These are phyloP conservation scores for Bacidia rubella DNA, from an alignment of 495 filamentous ascomycete species.

Conservation along the genomic window DNA sequence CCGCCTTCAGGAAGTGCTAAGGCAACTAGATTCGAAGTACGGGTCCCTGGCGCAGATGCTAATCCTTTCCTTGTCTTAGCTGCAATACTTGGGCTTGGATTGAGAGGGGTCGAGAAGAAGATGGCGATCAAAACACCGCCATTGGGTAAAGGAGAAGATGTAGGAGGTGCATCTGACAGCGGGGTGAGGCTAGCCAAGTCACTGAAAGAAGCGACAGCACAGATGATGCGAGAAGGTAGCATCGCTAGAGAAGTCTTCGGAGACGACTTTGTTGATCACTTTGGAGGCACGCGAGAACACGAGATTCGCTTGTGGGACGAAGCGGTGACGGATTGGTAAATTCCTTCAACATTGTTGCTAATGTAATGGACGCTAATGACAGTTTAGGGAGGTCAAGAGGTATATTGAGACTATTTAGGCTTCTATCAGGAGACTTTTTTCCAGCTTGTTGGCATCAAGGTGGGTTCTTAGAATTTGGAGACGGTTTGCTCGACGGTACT, in stretches of 20 bases:
- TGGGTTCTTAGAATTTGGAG: no score
- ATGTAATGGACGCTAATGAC: constrained; percentile 4
- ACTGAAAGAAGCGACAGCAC: constrained; percentile 64
- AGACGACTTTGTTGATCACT: constrained; percentile 91
- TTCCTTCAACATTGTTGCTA: constrained; percentile 11
- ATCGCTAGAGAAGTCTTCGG: constrained; percentile 86
- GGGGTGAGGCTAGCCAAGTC: constrained; percentile 59
- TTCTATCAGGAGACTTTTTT: no score
- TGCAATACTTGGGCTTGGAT: constrained; percentile 72
- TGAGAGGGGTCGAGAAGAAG: constrained; percentile 82
- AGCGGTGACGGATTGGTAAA: constrained; percentile 84
- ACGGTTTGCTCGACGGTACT: no score
- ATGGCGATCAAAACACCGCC: constrained; percentile 71
- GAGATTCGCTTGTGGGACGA: constrained; percentile 88
- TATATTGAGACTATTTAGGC: constrained; percentile 60
- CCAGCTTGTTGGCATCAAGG: no score
- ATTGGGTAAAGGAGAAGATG: constrained; percentile 67
- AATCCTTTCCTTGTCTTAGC: constrained; percentile 84
- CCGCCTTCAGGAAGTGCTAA: constrained; percentile 72
- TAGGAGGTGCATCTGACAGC: constrained; percentile 50
- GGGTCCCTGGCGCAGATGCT: constrained; percentile 79
- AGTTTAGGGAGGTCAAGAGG: constrained; percentile 47
- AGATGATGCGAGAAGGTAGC: constrained; percentile 61
- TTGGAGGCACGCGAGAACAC: constrained; percentile 81
- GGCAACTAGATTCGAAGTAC: constrained; percentile 82